Percentiles rank a stretch among this genome's conserved stretches.
Evolutionary conservation across 495 filamentous ascomycete genomes (phyloP).

Genomic region (Tuber aestivum): DNA sequence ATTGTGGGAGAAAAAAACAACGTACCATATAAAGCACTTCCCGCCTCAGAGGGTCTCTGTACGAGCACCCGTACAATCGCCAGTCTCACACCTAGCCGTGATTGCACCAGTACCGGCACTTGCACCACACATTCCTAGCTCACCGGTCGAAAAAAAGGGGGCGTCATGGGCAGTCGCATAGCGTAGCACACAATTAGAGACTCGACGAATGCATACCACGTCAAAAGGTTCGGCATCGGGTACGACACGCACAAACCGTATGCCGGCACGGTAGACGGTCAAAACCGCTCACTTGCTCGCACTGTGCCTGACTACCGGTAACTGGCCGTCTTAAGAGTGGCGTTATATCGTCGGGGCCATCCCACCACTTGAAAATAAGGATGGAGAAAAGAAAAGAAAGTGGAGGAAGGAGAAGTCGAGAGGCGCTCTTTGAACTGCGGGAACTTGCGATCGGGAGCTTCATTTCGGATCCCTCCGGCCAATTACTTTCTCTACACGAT

Average conservation of each 20-base stretch:
- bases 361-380: background rate
- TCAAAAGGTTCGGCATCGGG: background rate
- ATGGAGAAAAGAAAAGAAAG: background rate
- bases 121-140: background rate
- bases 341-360: background rate
- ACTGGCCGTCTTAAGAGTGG: background rate
- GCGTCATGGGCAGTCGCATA: background rate
- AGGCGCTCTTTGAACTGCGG: background rate
- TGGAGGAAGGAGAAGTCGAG: background rate
- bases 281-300: background rate
- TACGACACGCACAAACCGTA: background rate
- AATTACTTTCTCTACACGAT: background rate
- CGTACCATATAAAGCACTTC: background rate
- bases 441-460: background rate
- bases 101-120: background rate
- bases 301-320: background rate
- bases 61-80: background rate
- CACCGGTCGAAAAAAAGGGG: background rate
- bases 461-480: background rate
- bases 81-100: background rate
- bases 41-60: background rate
- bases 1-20: background rate
- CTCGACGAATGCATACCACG: background rate
- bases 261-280: background rate
- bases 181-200: background rate